These are phyloP conservation scores for Aurifilum marmelostoma DNA, from an alignment of 2,329 filamentous ascomycete species.

Conservation along the genomic window DNA sequence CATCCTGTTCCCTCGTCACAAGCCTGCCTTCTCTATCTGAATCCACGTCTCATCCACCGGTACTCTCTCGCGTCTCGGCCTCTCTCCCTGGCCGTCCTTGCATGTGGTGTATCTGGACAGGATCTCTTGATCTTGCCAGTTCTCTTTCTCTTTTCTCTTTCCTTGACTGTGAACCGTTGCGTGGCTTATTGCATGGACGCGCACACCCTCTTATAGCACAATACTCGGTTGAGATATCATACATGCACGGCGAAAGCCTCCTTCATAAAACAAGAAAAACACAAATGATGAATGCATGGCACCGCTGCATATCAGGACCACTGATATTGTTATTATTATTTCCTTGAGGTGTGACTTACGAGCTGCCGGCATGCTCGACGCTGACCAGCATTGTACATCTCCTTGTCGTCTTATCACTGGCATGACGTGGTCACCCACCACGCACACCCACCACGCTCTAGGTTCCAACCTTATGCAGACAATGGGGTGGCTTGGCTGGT, in stretches of 20 bases:
- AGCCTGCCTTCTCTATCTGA: background rate
- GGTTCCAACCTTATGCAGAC: background rate
- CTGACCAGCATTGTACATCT: background rate
- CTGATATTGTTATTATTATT: background rate
- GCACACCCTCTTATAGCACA: background rate
- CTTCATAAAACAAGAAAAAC: background rate
- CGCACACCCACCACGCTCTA: background rate
- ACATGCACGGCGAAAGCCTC: background rate
- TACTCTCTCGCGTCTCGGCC: background rate
- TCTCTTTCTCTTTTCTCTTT: background rate
- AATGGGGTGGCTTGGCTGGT: background rate
- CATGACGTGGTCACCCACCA: background rate
- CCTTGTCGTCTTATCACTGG: background rate
- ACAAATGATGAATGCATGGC: background rate
- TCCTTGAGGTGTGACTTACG: background rate
- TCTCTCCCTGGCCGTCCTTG: background rate
- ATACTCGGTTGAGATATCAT: background rate
- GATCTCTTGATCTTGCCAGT: background rate
- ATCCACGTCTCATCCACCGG: background rate
- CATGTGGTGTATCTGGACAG: constrained; percentile 1
- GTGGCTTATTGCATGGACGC: background rate
- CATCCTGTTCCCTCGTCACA: constrained; percentile 5
- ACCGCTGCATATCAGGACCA: background rate
- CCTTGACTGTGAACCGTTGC: background rate
- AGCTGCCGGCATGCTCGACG: background rate